A percentile compares a stretch with the other conserved stretches of the same genome.
Evolutionary conservation across 1,284 basidiomycete species (phyloP).

Genomic region (Ustilago xerochloae): DNA sequence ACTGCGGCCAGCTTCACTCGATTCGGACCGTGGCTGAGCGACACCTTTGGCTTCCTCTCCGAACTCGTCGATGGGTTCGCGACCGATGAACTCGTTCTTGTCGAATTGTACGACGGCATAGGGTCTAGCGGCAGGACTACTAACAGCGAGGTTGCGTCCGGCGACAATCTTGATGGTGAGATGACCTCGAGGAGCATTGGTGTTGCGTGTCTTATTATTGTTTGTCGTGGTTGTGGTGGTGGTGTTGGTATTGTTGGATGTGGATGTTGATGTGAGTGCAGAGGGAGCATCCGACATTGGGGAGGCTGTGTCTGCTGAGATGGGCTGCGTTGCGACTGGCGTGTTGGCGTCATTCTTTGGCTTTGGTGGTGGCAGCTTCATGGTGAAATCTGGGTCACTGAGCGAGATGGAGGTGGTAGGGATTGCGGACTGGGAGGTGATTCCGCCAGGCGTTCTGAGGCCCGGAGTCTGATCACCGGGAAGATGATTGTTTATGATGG

Average conservation of each 20-base stretch:
- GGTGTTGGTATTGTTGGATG: conserved; percentile 4
- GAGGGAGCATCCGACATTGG: conserved; percentile 9
- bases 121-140: conserved; percentile 74
- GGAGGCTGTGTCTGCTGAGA: not conserved
- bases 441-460: conserved; percentile 60
- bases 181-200: conserved; percentile 75
- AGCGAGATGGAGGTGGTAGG: conserved; percentile 60
- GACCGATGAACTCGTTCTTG: conserved; percentile 96
- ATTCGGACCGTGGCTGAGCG: conserved; percentile 75
- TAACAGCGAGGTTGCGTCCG: conserved; percentile 79
- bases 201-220: conserved; percentile 55
- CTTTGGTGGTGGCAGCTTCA: conserved; percentile 63
- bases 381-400: conserved; percentile 64
- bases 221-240: not conserved
- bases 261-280: conserved; percentile 3
- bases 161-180: conserved; percentile 95
- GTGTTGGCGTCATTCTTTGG: conserved; percentile 24
- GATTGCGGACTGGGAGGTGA: conserved; percentile 54
- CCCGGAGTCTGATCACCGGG: conserved; percentile 52
- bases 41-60: conserved; percentile 86
- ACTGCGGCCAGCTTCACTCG: conserved; percentile 74
- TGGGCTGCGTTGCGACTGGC: not conserved
- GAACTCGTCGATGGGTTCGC: conserved; percentile 86
- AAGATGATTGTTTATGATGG: conserved; percentile 27
- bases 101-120: conserved; percentile 99